Base-by-base conservation (phyloP, 768 basidiomycete genomes). In the Exidia glandulosa region DNA sequence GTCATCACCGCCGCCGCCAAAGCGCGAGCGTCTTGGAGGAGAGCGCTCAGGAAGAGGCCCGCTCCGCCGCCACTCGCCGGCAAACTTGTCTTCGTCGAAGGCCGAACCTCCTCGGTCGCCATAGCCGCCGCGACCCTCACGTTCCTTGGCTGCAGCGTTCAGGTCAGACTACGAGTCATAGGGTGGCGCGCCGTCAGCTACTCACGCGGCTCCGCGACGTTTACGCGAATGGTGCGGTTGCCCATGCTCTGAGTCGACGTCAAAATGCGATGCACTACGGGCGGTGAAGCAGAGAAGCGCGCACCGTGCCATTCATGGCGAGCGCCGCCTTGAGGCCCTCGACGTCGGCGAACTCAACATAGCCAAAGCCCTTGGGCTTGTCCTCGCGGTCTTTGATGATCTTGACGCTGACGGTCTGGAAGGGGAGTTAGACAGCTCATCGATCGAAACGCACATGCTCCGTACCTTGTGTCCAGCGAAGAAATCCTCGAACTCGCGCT, bases 351-450 rank as follows among this genome's bases (percentile, higher is more conserved):
- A 98, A 98, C 70, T 99, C 96, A 61, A 97, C 84, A 71, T 99
- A 98, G 33, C 95, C 96, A 74, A 97, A 98, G 1, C 96, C 96
- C 72, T 97, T 97, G 23, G 94, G 91, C 70, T 92, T 93, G 56
- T 94, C 94, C 58, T 94, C 94, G 61, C 84, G 81, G 66, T 94
- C 94, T 69, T 81, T 87, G 72, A 98, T 95, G 62, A 98, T 89
- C 76, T 97, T 94, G 63, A 92, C 81, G 23, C 86, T 85, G 70
- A 88, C 88, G 63, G 85, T 79, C 88, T 91, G 67, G 25, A 50
- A 57, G 50, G 25, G 25, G 30, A 27, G 7, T 25, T 31, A 19
- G 54, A 59, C n/a, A 9, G 62, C 60, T 16, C 32, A 25, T 27
- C 14, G 50, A 7, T 54, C 10, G 33, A 14, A 19, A 27, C 48